Evolutionary conservation across 192 early-diverging fungal species (phyloP), one percentile per base, ranked within the genome.

Genomic region (Linnemannia elongata): DNA sequence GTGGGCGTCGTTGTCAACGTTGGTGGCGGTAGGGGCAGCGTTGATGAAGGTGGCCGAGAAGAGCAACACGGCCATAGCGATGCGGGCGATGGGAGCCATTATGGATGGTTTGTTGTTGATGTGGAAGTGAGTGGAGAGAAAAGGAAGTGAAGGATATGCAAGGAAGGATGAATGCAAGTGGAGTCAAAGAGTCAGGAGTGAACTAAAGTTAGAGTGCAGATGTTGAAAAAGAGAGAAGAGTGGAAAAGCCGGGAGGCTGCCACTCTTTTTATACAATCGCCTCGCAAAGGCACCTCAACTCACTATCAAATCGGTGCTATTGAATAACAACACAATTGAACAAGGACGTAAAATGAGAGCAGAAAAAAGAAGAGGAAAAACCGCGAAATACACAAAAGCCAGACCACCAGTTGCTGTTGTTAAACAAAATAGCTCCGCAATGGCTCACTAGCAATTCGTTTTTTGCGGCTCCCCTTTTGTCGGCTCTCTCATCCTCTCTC

Each of bases 51-150:
- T 44, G 15, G 71, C 45, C 35, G 70, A 77, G 57, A 47, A 54
- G 57, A 78, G 69, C 70, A 77, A 44, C 18, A 57, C 69, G 30
- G 55, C 68, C 7, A 76, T 33, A 22, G 82, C 57, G 15, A 83
- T 42, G 30, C 82, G 82, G 30, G 82, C 54, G 71, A 83, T 68
- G 49, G 75, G 82, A 49, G 82, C 82, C 82, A 83, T 83, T 38
- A 17, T 78, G 72, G 20, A 38, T 36, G 15, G 27, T 35, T 1
- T 18, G 35, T n/a, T 74, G n/a, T 74, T 55, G 36, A 18, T 30
- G 22, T 8, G 7, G 38, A 7, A n/a, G 69, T 13, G 60, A 54
- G 27, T 45, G 44, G 44, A 45, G 44, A 15, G 45, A 39, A 63
- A 36, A 33, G 27, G 35, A 6, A 81, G 42, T 0, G 42, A 57